Conservation (phyloP, 805 yeast species). For the Deakozyma indianensis region DNA sequence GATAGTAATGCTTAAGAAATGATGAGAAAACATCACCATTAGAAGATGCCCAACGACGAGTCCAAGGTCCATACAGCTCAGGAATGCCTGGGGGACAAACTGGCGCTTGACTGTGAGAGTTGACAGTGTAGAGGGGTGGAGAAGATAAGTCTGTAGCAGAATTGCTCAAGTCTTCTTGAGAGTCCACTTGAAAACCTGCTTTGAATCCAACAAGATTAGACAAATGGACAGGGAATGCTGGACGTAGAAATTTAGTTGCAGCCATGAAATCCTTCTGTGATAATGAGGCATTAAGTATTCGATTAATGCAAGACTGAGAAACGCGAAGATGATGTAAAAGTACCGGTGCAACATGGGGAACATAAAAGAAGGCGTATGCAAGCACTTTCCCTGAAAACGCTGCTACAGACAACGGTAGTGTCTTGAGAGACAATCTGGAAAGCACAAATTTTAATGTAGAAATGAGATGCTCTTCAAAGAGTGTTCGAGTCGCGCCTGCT, state of each 20-base stretch:
- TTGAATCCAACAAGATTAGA: conserved; percentile 12
- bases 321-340: conserved; percentile 19
- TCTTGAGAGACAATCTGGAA: conserved; percentile 32
- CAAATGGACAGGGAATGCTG: conserved; percentile 17
- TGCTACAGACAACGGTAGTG: conserved; percentile 38
- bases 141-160: neutral
- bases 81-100: conserved; percentile 8
- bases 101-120: conserved; percentile 2
- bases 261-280: neutral
- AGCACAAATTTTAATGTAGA: conserved; percentile 42
- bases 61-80: conserved; percentile 22
- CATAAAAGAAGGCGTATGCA: conserved; percentile 44
- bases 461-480: conserved; percentile 21
- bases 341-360: conserved; percentile 40
- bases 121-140: conserved; percentile 3
- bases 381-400: conserved; percentile 61
- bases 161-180: neutral
- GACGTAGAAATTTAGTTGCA: conserved; percentile 1
- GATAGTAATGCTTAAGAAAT: conserved; percentile 27
- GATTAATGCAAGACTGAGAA: conserved; percentile 13
- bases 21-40: conserved; percentile 25
- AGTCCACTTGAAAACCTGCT: conserved; percentile 3
- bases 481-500: conserved; percentile 5
- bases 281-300: conserved; percentile 11
- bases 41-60: conserved; percentile 20